Conservation (phyloP, 805 yeast genomes). For the Candida saitoana region DNA sequence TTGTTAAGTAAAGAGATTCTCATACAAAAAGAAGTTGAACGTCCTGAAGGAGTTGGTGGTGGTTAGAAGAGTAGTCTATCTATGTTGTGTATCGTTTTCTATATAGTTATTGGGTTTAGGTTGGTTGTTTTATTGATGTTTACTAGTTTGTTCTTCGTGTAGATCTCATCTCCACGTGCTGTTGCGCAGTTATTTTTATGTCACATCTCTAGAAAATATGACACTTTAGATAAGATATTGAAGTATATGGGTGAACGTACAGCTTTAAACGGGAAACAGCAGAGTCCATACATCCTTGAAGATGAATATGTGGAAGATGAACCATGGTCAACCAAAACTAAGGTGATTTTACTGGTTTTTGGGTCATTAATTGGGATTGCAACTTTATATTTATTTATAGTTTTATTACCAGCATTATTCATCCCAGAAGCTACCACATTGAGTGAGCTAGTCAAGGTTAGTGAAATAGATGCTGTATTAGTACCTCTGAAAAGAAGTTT, state of each 20-base stretch:
- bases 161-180: not conserved
- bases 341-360: constrained; percentile 12
- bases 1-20: constrained; percentile 60
- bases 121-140: not conserved
- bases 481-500: constrained; percentile 16
- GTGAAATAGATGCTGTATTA: constrained; percentile 21
- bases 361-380: constrained; percentile 12
- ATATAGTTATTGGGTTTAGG: not conserved
- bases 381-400: constrained; percentile 26
- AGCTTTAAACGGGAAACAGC: constrained; percentile 9
- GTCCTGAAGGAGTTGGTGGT: constrained; percentile 45
- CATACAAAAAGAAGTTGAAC: constrained; percentile 55
- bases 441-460: constrained; percentile 21
- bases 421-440: constrained; percentile 31
- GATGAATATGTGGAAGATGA: constrained; percentile 15
- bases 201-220: not conserved
- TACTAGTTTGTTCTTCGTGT: too few relatives aligned
- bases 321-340: constrained; percentile 11
- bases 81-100: not conserved
- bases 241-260: constrained; percentile 14
- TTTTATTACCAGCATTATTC: constrained; percentile 30
- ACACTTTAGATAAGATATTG: not conserved
- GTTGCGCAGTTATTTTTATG: too few relatives aligned
- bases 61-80: constrained; percentile 21
- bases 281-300: constrained; percentile 11